Evolutionary conservation across 345 rosid species (phyloP), one percentile per base, ranked within the genome.

Genomic region (Syzygium aromaticum): DNA sequence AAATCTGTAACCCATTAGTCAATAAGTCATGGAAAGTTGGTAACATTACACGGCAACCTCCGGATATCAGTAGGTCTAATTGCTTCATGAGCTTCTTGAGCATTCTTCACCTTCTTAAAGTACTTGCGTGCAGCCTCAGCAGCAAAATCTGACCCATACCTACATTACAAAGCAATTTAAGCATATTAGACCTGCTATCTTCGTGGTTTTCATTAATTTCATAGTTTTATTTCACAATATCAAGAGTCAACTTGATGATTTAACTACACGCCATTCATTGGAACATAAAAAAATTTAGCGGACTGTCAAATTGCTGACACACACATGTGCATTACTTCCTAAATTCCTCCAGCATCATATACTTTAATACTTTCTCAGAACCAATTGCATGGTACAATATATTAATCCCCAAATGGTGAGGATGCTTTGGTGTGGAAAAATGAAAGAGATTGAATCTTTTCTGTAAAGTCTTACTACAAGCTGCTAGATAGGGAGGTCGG

Each of bases 51-150:
- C 46, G 99, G 99, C 85, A 95, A 91, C 88, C 95, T 91, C 92
- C 91, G 90, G 85, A 95, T 91, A 92, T 93, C 91, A 77, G 99
- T 98, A 86, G 99, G 99, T 90, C 99, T 94, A 89, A 98, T 94
- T 89, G 99, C 99, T 94, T 98, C 99, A 91, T 98, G 99, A 87
- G 99, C 98, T 93, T 98, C 99, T 90, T 95, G 99, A 90, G 99
- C 96, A 91, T 98, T 98, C 91, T 98, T 98, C 88, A 98, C 98
- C 92, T 95, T 98, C 93, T 93, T 98, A 90, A 94, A 96, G 93
- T 91, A 96, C 89, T 95, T 98, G 54, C 95, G 97, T 64, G 94
- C 93, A 90, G 90, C 87, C 59, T 61, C 93, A 83, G 96, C 88
- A 84, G 93, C 93, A 89, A 93, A 94, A 84, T 91, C 93, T 33